phyloP scores from a whole-genome alignment of 352 stramenopile genomes.

The Pythium apleroticum region DNA sequence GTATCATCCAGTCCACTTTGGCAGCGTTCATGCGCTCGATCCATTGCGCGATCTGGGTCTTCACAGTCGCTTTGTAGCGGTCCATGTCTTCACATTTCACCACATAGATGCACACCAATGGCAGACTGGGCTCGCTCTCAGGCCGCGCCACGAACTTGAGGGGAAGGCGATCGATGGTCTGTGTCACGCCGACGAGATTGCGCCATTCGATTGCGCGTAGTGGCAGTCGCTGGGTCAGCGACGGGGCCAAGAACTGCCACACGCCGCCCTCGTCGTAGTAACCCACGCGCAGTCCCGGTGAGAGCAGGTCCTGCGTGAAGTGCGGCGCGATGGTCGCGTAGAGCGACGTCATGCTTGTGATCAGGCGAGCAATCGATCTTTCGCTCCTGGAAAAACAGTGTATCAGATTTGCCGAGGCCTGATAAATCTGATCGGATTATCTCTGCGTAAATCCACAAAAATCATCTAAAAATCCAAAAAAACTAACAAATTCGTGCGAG shows the following conservation, averaged over 20 bases:
- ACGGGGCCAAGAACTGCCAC: conserved; percentile 79
- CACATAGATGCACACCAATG: conserved; percentile 71
- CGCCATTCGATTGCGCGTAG: conserved; percentile 79
- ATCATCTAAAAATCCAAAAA: no score
- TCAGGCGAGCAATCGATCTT: no score
- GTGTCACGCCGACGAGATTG: conserved; percentile 75
- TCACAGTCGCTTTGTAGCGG: conserved; percentile 55
- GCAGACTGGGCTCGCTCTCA: conserved; percentile 29
- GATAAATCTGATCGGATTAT: no score
- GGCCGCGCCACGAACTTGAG: conserved; percentile 48
- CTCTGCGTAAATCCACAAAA: no score
- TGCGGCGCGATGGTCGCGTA: conserved; percentile 69
- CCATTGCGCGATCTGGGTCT: conserved; percentile 52
- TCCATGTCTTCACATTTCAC: conserved; percentile 87
- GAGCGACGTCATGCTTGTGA: conserved; percentile 52
- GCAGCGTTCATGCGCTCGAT: conserved; percentile 69
- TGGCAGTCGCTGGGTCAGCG: conserved; percentile 59
- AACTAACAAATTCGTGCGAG: no score
- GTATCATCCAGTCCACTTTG: conserved; percentile 73
- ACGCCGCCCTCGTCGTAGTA: conserved; percentile 73
- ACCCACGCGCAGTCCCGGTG: conserved; percentile 63
- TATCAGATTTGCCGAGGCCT: no score
- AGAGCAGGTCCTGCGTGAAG: conserved; percentile 69
- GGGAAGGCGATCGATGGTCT: conserved; percentile 63
- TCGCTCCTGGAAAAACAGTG: no score